A percentile compares a stretch with the other conserved stretches of the same genome.
Conservation (phyloP, 768 basidiomycete species). For the Fibroporia radiculosa region DNA sequence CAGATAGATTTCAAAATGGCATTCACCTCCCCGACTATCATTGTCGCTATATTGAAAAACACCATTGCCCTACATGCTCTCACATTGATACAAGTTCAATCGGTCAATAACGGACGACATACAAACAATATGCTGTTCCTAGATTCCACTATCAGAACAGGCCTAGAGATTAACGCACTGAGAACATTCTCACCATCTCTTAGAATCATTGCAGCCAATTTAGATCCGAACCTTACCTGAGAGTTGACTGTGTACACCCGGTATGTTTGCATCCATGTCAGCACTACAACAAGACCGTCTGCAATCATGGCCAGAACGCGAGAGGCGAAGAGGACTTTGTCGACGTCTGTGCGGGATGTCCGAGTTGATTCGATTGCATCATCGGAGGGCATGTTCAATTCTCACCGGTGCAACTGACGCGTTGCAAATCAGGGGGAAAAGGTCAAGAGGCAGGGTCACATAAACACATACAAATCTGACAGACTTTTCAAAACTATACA, state of each 20-base stretch:
- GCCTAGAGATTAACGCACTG: neutral
- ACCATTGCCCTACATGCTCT: slow-evolving; percentile 3
- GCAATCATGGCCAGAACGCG: slow-evolving; percentile 6
- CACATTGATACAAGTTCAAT: neutral
- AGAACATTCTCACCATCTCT: slow-evolving; percentile 5
- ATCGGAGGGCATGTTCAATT: neutral
- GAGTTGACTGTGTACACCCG: slow-evolving; percentile 2
- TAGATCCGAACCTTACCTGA: neutral
- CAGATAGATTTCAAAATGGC: neutral
- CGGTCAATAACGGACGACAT: neutral
- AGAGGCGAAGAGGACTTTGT: neutral
- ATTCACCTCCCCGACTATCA: neutral
- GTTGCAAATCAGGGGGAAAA: neutral
- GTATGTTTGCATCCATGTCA: slow-evolving; percentile 12
- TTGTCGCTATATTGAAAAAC: slow-evolving; percentile 1
- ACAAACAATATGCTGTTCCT: slow-evolving; percentile 7
- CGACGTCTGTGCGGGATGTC: neutral
- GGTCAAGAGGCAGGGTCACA: neutral
- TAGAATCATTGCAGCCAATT: slow-evolving; percentile 4
- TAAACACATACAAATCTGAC: neutral
- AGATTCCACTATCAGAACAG: neutral
- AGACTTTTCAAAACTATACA: neutral
- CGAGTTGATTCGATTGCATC: neutral
- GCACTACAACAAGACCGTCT: slow-evolving; percentile 9
- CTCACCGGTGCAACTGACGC: neutral